Conservation (phyloP, 805 yeast species). For the Metschnikowia peoriensis region DNA sequence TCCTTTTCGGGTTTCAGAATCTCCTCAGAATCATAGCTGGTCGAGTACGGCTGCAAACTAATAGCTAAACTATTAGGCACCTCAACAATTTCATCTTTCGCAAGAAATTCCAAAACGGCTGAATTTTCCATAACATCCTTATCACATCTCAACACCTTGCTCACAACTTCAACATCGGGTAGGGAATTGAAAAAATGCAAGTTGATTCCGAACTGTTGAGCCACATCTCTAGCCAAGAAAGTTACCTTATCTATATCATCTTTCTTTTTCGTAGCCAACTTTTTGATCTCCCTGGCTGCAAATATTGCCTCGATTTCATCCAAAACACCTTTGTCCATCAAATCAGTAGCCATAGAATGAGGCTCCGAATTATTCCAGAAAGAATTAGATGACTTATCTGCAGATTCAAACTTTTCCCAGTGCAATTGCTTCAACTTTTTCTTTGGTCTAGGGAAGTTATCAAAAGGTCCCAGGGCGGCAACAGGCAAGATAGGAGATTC, state of each 20-base stretch:
- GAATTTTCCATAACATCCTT: slow-evolving; percentile 63
- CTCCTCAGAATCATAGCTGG: slow-evolving; percentile 54
- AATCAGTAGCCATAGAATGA: slow-evolving; percentile 43
- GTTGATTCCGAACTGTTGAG: slow-evolving; percentile 94
- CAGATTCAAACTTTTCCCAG: slow-evolving; percentile 70
- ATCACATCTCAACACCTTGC: slow-evolving; percentile 74
- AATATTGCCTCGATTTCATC: slow-evolving; percentile 62
- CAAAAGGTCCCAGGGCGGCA: slow-evolving; percentile 32
- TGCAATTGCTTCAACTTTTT: slow-evolving; percentile 73
- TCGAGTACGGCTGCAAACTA: slow-evolving; percentile 76
- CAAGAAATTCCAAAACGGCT: slow-evolving; percentile 81
- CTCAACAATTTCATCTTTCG: slow-evolving; percentile 71
- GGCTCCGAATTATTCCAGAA: slow-evolving; percentile 58
- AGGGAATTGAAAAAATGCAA: slow-evolving; percentile 69
- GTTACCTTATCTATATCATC: slow-evolving; percentile 48
- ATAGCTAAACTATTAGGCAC: slow-evolving; percentile 68
- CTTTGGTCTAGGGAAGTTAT: slow-evolving; percentile 54
- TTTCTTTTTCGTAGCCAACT: slow-evolving; percentile 42
- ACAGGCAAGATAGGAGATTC: slow-evolving; percentile 5
- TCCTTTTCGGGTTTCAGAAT: slow-evolving; percentile 53
- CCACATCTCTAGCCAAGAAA: slow-evolving; percentile 68
- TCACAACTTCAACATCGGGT: slow-evolving; percentile 63
- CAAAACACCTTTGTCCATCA: slow-evolving; percentile 60
- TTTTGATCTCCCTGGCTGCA: slow-evolving; percentile 52
- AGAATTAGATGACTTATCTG: slow-evolving; percentile 45